Conservation (phyloP, 148 eudicot genomes). For the Pharnaceum exiguum region DNA sequence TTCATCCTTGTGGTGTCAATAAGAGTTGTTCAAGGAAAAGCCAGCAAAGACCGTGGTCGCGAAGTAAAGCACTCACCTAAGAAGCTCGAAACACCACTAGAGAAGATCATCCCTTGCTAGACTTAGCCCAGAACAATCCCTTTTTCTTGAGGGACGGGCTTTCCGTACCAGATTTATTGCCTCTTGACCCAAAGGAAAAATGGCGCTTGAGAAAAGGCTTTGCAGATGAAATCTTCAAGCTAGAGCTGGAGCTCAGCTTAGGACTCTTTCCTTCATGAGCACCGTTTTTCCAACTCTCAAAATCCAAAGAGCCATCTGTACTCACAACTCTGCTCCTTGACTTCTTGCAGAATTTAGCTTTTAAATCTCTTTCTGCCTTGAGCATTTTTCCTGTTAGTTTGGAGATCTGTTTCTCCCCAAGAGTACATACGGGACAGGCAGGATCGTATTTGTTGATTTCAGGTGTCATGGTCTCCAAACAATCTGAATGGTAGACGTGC, state of each 20-base stretch:
- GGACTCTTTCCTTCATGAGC: conserved; percentile 39
- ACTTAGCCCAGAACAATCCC: conserved; percentile 85
- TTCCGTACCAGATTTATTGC: conserved; percentile 38
- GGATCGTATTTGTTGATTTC: conserved; percentile 87
- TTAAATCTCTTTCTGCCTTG: conserved; percentile 62
- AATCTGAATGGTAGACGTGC: conserved; percentile 90
- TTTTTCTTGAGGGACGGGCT: conserved; percentile 41
- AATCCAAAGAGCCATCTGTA: conserved; percentile 36
- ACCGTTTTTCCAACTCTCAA: conserved; percentile 48
- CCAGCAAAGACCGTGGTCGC: no score
- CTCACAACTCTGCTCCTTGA: conserved; percentile 49
- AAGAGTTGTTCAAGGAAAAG: no score
- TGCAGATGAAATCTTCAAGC: conserved; percentile 53
- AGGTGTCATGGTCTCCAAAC: conserved; percentile 82
- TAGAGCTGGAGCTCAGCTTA: conserved; percentile 57
- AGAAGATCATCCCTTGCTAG: conserved; percentile 56
- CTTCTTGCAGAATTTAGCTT: conserved; percentile 47
- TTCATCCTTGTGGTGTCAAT: no score
- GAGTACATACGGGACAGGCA: conserved; percentile 85
- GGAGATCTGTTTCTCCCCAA: conserved; percentile 69
- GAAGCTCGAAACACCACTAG: conserved; percentile 1
- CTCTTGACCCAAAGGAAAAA: conserved; percentile 76
- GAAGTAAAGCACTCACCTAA: conserved; percentile 22
- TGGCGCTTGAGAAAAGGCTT: conserved; percentile 78
- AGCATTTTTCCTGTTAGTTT: conserved; percentile 65